A percentile compares a stretch with the other conserved stretches of the same genome.
Evolutionary conservation across 1,284 basidiomycete genomes (phyloP).

Genomic region (Malassezia dermatis): DNA sequence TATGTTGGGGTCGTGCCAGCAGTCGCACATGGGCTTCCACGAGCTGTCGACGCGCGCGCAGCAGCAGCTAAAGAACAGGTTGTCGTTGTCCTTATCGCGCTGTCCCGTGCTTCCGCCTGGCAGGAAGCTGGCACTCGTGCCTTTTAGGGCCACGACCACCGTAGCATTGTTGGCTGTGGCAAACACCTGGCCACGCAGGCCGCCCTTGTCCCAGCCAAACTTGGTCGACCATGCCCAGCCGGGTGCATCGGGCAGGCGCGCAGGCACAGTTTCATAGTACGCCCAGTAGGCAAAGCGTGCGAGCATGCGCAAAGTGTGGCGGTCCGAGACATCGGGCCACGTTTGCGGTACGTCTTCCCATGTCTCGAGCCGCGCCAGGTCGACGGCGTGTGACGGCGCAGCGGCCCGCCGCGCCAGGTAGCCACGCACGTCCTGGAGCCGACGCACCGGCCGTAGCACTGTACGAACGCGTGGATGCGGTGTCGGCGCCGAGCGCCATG

Average conservation of each 20-base stretch:
- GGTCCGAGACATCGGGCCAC: slow-evolving; percentile 60
- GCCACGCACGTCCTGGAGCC: slow-evolving; percentile 7
- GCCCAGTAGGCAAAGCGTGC: slow-evolving; percentile 94
- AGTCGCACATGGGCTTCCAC: slow-evolving; percentile 90
- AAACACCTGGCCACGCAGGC: slow-evolving; percentile 75
- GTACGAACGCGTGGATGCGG: background rate
- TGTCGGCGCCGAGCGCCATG: no score
- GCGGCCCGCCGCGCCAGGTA: slow-evolving; percentile 1
- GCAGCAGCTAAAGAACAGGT: slow-evolving; percentile 94
- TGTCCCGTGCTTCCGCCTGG: slow-evolving; percentile 72
- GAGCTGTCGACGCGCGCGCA: slow-evolving; percentile 88
- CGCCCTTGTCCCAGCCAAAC: slow-evolving; percentile 86
- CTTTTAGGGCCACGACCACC: slow-evolving; percentile 83
- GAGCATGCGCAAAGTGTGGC: slow-evolving; percentile 66
- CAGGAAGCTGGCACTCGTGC: slow-evolving; percentile 70
- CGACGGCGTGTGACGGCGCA: slow-evolving; percentile 7
- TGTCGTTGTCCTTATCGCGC: slow-evolving; percentile 91
- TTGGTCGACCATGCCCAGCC: slow-evolving; percentile 54
- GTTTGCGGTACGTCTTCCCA: slow-evolving; percentile 53
- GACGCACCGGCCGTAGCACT: slow-evolving; percentile 2
- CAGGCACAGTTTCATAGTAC: slow-evolving; percentile 51
- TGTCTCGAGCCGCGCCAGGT: slow-evolving; percentile 17
- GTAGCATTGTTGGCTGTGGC: slow-evolving; percentile 58
- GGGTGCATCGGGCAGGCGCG: slow-evolving; percentile 13
- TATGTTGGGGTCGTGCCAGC: slow-evolving; percentile 54